Percentiles rank a stretch among this genome's conserved stretches.
Evolutionary conservation across 2,329 filamentous ascomycete species (phyloP).

Genomic region (Setomelanomma holmii): DNA sequence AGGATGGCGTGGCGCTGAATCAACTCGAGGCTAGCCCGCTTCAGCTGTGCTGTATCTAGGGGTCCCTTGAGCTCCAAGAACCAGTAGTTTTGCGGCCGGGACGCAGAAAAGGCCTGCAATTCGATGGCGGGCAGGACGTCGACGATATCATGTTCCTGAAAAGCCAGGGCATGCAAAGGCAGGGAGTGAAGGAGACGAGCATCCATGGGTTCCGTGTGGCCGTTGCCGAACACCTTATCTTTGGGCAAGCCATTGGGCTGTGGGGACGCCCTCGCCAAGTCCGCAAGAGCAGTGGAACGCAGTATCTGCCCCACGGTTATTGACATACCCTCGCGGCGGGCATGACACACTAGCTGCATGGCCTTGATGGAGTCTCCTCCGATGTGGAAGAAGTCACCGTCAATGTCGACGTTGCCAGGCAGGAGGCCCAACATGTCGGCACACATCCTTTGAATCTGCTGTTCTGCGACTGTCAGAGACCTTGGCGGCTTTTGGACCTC

Average conservation of each 20-base stretch:
- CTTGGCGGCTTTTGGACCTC: not conserved
- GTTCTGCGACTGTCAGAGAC: not conserved
- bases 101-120: not conserved
- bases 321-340: not conserved
- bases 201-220: not conserved
- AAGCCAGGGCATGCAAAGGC: too few species aligned
- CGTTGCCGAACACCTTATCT: not conserved
- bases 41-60: not conserved
- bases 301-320: not conserved
- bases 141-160: too few species aligned
- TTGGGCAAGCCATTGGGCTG: not conserved
- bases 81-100: not conserved
- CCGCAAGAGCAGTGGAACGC: not conserved
- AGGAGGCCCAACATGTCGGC: not conserved
- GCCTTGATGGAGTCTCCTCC: not conserved
- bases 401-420: not conserved
- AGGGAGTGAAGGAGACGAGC: too few species aligned
- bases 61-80: not conserved
- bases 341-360: not conserved
- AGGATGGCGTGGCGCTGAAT: not conserved
- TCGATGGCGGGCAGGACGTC: not conserved
- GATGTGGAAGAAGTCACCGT: not conserved
- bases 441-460: not conserved
- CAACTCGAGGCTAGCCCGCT: not conserved
- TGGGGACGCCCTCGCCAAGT: not conserved